These are phyloP conservation scores for Crithidia brevicula DNA, from an alignment of 208 protist species.

Conservation along the genomic window DNA sequence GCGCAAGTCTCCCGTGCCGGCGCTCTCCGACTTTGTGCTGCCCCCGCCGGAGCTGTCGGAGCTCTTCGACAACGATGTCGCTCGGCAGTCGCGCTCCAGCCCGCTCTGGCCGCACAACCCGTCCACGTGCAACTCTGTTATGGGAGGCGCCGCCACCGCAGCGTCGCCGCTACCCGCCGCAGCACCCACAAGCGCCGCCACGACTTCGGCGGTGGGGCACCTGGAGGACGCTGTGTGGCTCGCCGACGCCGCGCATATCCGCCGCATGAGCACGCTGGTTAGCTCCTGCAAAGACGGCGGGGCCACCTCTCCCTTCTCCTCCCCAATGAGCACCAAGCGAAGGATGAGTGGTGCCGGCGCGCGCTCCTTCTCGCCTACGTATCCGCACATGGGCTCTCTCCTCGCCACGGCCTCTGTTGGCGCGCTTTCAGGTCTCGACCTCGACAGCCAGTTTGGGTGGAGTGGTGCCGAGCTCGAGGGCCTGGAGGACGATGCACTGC, in stretches of 20 bases:
- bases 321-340: not conserved
- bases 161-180: not conserved
- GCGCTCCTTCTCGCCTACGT: not conserved
- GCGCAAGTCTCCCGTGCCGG: constrained; percentile 20
- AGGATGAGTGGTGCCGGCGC: not conserved
- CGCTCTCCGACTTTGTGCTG: constrained; percentile 22
- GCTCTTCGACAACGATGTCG: constrained; percentile 16
- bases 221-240: constrained; percentile 32
- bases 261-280: constrained; percentile 33
- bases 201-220: constrained; percentile 4
- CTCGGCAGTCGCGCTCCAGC: constrained; percentile 20
- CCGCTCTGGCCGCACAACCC: constrained; percentile 12
- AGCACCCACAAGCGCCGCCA: not conserved
- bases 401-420: constrained; percentile 22
- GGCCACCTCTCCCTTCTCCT: not conserved
- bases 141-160: not conserved
- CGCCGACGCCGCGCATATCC: constrained; percentile 27
- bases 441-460: constrained; percentile 20
- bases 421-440: constrained; percentile 21
- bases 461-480: constrained; percentile 32
- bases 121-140: constrained; percentile 1
- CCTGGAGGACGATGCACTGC: constrained; percentile 3
- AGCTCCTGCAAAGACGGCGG: constrained; percentile 10
- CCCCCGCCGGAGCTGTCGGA: constrained; percentile 24
- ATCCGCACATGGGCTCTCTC: constrained; percentile 16